phyloP scores from a whole-genome alignment of 257 asterid species.

The Marsdenia floribunda region DNA sequence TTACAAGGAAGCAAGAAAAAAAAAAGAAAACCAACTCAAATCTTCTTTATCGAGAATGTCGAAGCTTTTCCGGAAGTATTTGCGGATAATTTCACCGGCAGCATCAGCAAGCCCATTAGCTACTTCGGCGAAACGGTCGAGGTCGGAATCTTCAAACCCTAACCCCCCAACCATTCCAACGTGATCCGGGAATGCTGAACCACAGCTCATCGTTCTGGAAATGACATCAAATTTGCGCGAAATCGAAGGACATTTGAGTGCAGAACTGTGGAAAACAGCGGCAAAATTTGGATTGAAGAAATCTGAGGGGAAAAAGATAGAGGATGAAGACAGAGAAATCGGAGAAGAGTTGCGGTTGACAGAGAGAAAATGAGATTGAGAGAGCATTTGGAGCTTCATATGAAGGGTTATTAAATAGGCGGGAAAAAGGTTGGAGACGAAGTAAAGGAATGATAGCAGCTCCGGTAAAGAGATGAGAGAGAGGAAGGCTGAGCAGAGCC shows the following conservation, averaged over 20 bases:
- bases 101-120: constrained; percentile 83
- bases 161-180: constrained; percentile 26
- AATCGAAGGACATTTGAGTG: not conserved
- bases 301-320: constrained; percentile 18
- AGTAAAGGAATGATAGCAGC: not conserved
- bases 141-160: constrained; percentile 37
- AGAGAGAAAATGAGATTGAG: constrained; percentile 39
- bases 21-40: constrained; percentile 50
- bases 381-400: constrained; percentile 39
- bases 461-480: not conserved
- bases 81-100: constrained; percentile 78
- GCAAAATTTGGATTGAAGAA: not conserved
- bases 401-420: constrained; percentile 12
- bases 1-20: constrained; percentile 1
- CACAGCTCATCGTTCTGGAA: constrained; percentile 16
- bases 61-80: constrained; percentile 74
- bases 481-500: not conserved
- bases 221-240: constrained; percentile 1
- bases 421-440: constrained; percentile 4
- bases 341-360: constrained; percentile 23
- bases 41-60: constrained; percentile 74
- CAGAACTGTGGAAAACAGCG: not conserved
- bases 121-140: constrained; percentile 55
- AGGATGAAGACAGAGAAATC: constrained; percentile 22
- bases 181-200: constrained; percentile 27